Conservation (phyloP, 495 filamentous ascomycete species). For the Trichoderma reesei region DNA sequence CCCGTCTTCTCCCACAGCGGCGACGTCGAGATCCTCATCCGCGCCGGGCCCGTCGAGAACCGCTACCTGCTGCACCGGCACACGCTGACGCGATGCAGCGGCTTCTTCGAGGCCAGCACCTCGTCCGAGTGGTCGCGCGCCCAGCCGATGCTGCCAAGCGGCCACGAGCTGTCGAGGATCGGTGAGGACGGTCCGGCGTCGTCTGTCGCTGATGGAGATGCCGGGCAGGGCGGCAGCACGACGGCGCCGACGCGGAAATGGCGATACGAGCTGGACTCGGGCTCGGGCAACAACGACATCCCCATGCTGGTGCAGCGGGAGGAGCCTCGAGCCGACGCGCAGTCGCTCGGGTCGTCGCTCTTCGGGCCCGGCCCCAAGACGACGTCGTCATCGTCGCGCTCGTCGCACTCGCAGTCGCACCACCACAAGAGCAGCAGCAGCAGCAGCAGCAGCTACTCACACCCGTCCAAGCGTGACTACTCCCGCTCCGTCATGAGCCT, state of each 20-base stretch:
- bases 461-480: conserved; percentile 49
- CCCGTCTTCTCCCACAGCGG: conserved; percentile 82
- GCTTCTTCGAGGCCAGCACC: conserved; percentile 86
- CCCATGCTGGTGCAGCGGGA: conserved; percentile 85
- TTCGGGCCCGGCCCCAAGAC: conserved; percentile 28
- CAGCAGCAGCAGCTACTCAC: too few relatives aligned
- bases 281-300: conserved; percentile 62
- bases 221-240: conserved; percentile 18
- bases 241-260: conserved; percentile 52
- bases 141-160: conserved; percentile 17
- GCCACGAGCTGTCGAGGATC: conserved; percentile 25
- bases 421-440: conserved; percentile 23
- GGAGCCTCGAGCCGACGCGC: conserved; percentile 21
- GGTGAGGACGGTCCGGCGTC: conserved; percentile 14
- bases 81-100: conserved; percentile 78
- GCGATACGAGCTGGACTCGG: conserved; percentile 80
- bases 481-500: conserved; percentile 81
- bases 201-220: conserved; percentile 13
- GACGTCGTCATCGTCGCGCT: conserved; percentile 16
- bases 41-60: conserved; percentile 59
- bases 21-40: conserved; percentile 81
- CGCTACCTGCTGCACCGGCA: conserved; percentile 78
- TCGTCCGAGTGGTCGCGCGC: conserved; percentile 69
- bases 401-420: too few relatives aligned
- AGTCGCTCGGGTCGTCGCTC: conserved; percentile 25